Evolutionary conservation across 2,329 filamentous ascomycete genomes (phyloP), one percentile per base, ranked within the genome.

Genomic region (Beauveria scarabaeidicola): DNA sequence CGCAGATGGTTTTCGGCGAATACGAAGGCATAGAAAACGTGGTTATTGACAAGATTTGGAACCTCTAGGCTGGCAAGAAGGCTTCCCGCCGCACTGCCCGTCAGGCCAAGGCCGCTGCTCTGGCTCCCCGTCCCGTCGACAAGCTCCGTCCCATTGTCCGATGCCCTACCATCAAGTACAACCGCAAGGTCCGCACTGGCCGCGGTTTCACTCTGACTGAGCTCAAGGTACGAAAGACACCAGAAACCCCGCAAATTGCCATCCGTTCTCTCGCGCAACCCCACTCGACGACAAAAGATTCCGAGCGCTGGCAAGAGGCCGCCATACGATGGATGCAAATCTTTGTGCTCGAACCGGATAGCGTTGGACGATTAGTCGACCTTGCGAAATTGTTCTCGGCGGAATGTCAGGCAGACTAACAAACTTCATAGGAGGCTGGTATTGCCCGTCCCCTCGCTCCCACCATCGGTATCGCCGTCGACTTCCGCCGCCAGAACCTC

Each of bases 141-240:
- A 92, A 90, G 81, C 86, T 99, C 76, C 88, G 92, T 77, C 94
- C 94, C 69, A 81, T 97, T 78, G 93, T 99, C 71, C 90, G 92
- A 83, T 97, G 93, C 88, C 93, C 94, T 75, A 93, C 90, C 72
- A 80, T 97, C 84, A 96, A 95, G 86, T 96, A 99, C 86, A 99
- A 99, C 90, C 92, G 94, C 77, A 91, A 91, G 77, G 89, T 95
- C 75, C 89, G 94, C 77, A 86, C 91, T 75, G 94, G 94, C 78
- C 91, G 94, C 84, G 94, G 94, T 77, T 99, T 99, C 89, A 91
- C 93, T 71, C 84, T 97, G 69, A 84, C 87, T 81, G 94, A 99
- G 86, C 85, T 99, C 77, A 99, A 99, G 92, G 93, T 97, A 89
- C 67, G 77, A 68, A 58, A 23, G 25, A 56, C 29, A 38, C 21